A percentile compares a stretch with the other conserved stretches of the same genome.
These are phyloP conservation scores for Hypoxylon subgilvum DNA, from an alignment of 495 filamentous ascomycete species.

Conservation along the genomic window DNA sequence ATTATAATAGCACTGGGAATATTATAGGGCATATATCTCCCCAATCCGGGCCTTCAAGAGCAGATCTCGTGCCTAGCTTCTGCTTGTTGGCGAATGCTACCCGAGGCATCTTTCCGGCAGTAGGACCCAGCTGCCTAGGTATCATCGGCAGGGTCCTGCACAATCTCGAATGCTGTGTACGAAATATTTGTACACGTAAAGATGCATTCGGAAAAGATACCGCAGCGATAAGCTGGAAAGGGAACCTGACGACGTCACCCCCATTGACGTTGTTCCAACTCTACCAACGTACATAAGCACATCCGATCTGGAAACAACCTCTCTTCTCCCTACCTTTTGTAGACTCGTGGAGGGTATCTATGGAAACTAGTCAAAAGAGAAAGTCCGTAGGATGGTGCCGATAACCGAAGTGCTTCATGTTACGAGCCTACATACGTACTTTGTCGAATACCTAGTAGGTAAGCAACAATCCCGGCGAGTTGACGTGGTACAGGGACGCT, in stretches of 20 bases:
- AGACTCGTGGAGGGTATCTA: no score
- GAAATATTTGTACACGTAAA: slow-evolving; percentile 1
- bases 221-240: background rate
- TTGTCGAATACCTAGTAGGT: background rate
- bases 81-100: slow-evolving; percentile 8
- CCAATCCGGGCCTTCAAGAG: background rate
- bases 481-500: background rate
- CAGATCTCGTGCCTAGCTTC: slow-evolving; percentile 2
- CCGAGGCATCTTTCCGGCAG: background rate
- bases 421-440: no score
- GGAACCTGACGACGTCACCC: slow-evolving; percentile 12
- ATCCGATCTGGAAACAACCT: no score
- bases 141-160: slow-evolving; percentile 9
- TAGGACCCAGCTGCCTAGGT: no score
- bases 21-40: background rate
- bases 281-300: no score
- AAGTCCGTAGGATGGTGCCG: no score
- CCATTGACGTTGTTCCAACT: background rate
- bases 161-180: no score
- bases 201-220: background rate
- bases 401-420: no score
- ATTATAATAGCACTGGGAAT: no score
- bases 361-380: no score
- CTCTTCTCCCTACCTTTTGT: no score
- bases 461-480: background rate